Base-by-base conservation (phyloP, 1,284 basidiomycete genomes). In the Ganoderma meredithae region DNA sequence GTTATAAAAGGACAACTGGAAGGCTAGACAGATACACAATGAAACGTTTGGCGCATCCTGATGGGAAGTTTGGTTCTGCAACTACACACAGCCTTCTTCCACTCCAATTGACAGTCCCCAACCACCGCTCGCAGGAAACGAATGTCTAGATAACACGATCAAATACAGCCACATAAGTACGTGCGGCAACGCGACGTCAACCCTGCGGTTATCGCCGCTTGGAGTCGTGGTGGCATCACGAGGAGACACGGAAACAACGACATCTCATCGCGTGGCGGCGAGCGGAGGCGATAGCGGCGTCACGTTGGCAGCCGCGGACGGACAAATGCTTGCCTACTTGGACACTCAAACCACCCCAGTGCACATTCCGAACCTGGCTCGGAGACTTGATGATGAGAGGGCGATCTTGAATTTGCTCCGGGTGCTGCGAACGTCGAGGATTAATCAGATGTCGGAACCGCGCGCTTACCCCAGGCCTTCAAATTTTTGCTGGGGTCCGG, bases 401-500 rank as follows among this genome's bases (percentile, higher is more conserved):
- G 65, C 60, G 60, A 63, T 63, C 63, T 67, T 67, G 65, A 67
- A 55, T 61, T 60, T 49, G 17, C 4, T 15, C 9, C 53, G 27
- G 22, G 22, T 53, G 25, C 52, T 53, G 43, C 43, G 43, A 44
- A 17, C 43, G n/a, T 44, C 43, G 17, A 53, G 27, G 27, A n/a
- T n/a, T n/a, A n/a, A 41, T 59, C 58, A 59, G 63, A 58, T 58
- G 40, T 58, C 22, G 19, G 36, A 5, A 39, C 39, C 19, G 13
- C 58, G 53, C 55, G 62, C 40, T 41, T 1, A 15, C 40, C 40
- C 40, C 40, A 41, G 33, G 33, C 3, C 33, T 36, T 19, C 43
- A n/a, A n/a, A n/a, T n/a, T n/a, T n/a, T 15, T 15, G 5, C 47
- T 49, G 22, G 47, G 47, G 47, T 49, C 47, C n/a, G 52, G 52